phyloP scores from a whole-genome alignment of 106 monocot species.

The Allium cepa region DNA sequence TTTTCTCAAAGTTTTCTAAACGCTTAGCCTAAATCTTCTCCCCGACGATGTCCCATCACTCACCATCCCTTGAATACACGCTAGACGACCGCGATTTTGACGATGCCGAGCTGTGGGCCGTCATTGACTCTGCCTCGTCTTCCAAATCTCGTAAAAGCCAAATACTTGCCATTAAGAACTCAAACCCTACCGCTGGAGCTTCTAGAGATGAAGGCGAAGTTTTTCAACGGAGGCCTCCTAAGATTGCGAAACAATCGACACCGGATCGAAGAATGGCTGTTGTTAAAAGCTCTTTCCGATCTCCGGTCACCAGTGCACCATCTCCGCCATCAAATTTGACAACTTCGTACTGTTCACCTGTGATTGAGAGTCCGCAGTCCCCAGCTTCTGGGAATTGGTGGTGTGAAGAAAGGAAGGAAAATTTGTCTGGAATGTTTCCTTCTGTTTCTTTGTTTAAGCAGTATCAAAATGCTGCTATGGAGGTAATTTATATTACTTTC shows the following conservation, averaged over 20 bases:
- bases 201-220: constrained; percentile 38
- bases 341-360: constrained; percentile 22
- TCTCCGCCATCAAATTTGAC: constrained; percentile 18
- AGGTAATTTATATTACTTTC: constrained; percentile 30
- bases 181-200: constrained; percentile 2
- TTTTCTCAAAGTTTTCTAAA: no score
- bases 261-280: constrained; percentile 29
- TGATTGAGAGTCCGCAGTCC: constrained; percentile 31
- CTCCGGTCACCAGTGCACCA: constrained; percentile 14
- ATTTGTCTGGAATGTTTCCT: constrained; percentile 54
- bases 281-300: constrained; percentile 22
- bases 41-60: background rate
- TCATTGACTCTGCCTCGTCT: constrained; percentile 82
- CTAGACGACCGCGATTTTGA: constrained; percentile 61
- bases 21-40: no score
- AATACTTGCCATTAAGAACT: constrained; percentile 31
- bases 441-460: constrained; percentile 78
- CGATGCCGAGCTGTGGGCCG: constrained; percentile 93
- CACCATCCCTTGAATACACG: constrained; percentile 16
- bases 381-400: constrained; percentile 16
- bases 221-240: constrained; percentile 32
- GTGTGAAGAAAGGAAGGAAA: constrained; percentile 30
- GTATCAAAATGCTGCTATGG: constrained; percentile 85
- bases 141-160: constrained; percentile 38
- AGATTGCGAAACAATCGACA: constrained; percentile 28